Conservation (phyloP, 2,329 filamentous ascomycete genomes). For the Cyphellophora europaea region DNA sequence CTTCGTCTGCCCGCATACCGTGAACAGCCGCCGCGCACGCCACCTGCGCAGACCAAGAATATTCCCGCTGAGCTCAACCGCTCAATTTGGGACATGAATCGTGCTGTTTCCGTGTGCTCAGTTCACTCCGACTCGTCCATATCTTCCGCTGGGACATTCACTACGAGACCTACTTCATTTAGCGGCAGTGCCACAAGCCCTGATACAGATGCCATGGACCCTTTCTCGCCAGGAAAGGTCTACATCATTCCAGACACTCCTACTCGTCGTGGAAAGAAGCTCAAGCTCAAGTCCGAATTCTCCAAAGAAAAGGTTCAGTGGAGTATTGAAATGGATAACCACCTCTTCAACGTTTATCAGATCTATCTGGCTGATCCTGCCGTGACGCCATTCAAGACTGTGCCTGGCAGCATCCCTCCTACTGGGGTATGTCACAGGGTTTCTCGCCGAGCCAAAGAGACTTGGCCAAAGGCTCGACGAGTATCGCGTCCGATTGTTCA, state of each 20-base stretch:
- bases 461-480: slow-evolving; percentile 39
- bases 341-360: slow-evolving; percentile 58
- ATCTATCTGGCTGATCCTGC: slow-evolving; percentile 57
- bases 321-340: slow-evolving; percentile 56
- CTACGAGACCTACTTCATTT: slow-evolving; percentile 44
- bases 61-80: slow-evolving; percentile 24
- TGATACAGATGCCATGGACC: slow-evolving; percentile 49
- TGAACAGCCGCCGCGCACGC: slow-evolving; percentile 31
- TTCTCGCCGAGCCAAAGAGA: slow-evolving; percentile 50
- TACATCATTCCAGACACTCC: slow-evolving; percentile 28
- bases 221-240: slow-evolving; percentile 38
- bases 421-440: slow-evolving; percentile 57
- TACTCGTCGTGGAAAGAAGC: slow-evolving; percentile 23
- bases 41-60: slow-evolving; percentile 34
- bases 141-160: slow-evolving; percentile 49
- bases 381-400: slow-evolving; percentile 58
- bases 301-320: slow-evolving; percentile 31
- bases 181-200: slow-evolving; percentile 53
- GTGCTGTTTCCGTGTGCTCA: slow-evolving; percentile 50
- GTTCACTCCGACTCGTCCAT: slow-evolving; percentile 53
- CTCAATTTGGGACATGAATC: slow-evolving; percentile 31
- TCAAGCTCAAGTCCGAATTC: slow-evolving; percentile 19
- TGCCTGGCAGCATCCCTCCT: slow-evolving; percentile 54
- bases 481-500: slow-evolving; percentile 19
- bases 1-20: slow-evolving; percentile 29